phyloP scores from a whole-genome alignment of 495 filamentous ascomycete genomes.

The Geopyxis carbonaria region DNA sequence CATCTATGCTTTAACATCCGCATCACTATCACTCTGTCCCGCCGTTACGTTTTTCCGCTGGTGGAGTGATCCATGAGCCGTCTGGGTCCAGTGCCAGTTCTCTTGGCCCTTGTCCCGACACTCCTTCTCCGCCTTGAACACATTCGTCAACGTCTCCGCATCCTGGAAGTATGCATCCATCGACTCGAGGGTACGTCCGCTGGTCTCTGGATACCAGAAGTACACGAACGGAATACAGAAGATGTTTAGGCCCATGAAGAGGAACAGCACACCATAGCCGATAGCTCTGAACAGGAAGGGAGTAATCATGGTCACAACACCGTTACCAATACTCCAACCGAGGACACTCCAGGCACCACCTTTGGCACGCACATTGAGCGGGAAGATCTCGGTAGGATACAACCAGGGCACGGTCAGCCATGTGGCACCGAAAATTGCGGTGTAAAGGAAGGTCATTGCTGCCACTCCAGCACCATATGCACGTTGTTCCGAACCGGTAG shows the following conservation, averaged over 20 bases:
- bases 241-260: slow-evolving; percentile 26
- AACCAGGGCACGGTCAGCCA: slow-evolving; percentile 26
- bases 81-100: too few relatives aligned
- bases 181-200: slow-evolving; percentile 34
- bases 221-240: slow-evolving; percentile 25
- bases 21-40: too few relatives aligned
- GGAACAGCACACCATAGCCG: slow-evolving; percentile 27
- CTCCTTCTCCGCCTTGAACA: too few relatives aligned
- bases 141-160: too few relatives aligned
- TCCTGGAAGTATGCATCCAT: too few relatives aligned
- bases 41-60: too few relatives aligned
- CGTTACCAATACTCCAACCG: slow-evolving; percentile 28
- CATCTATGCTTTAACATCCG: too few relatives aligned
- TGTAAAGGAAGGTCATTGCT: not conserved
- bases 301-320: slow-evolving; percentile 28
- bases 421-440: slow-evolving; percentile 3
- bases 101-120: too few relatives aligned
- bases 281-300: slow-evolving; percentile 26
- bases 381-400: slow-evolving; percentile 30
- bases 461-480: not conserved
- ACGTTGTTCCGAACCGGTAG: not conserved
- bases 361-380: slow-evolving; percentile 27
- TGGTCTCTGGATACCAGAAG: slow-evolving; percentile 38
- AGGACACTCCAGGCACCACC: slow-evolving; percentile 28
- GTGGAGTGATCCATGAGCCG: too few relatives aligned